phyloP scores from a whole-genome alignment of 208 protist genomes.

The Crithidia bombi region DNA sequence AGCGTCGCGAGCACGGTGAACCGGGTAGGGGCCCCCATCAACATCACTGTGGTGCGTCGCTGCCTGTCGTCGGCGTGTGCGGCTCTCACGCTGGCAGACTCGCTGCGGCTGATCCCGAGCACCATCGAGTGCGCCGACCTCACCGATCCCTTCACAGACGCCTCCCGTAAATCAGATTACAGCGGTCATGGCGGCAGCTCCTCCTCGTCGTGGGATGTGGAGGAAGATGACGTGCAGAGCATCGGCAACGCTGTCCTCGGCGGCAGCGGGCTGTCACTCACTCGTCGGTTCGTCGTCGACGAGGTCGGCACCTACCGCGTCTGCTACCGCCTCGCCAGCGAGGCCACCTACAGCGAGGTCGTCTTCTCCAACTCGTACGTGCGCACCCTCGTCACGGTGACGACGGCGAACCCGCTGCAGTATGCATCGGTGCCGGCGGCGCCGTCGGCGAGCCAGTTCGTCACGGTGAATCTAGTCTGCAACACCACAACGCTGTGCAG shows the following conservation, averaged over 20 bases:
- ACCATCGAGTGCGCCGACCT: constrained; percentile 44
- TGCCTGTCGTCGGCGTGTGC: constrained; percentile 50
- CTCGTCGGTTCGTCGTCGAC: constrained; percentile 66
- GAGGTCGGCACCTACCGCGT: constrained; percentile 73
- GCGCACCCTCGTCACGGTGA: constrained; percentile 38
- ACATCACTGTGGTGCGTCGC: constrained; percentile 54
- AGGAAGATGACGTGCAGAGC: constrained; percentile 29
- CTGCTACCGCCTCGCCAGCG: constrained; percentile 66
- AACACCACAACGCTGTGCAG: constrained; percentile 40
- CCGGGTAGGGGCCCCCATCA: constrained; percentile 66
- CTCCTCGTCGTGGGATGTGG: background rate
- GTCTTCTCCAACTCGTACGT: constrained; percentile 44
- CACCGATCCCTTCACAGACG: constrained; percentile 8
- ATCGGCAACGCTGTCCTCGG: constrained; percentile 43
- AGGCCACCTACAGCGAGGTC: constrained; percentile 52
- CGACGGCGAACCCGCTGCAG: constrained; percentile 48
- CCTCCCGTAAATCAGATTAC: too few species aligned
- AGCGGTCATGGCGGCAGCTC: background rate
- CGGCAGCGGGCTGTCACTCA: constrained; percentile 38
- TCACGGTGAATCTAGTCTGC: constrained; percentile 68
- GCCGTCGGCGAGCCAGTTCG: constrained; percentile 74
- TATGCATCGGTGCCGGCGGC: constrained; percentile 43
- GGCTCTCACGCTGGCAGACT: constrained; percentile 46
- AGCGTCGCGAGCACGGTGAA: constrained; percentile 42
- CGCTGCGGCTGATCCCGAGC: constrained; percentile 56